Base-by-base conservation (phyloP, 2,329 filamentous ascomycete genomes). In the Lecanicillium sp. region DNA sequence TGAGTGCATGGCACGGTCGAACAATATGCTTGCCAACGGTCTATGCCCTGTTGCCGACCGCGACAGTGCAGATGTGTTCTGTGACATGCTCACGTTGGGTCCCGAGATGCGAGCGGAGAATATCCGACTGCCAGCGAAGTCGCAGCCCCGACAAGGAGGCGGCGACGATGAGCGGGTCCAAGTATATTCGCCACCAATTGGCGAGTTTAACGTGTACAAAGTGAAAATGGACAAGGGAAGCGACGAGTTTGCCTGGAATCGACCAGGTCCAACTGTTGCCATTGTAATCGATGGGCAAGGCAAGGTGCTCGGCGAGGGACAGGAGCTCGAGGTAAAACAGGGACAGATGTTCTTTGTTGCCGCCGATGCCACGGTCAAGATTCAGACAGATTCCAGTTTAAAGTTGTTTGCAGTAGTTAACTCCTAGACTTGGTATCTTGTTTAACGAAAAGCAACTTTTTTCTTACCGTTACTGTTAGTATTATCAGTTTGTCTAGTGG, bases 1-100 rank as follows among this genome's bases (percentile, higher is more conserved):
- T 56, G 85, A 89, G 63, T 88, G 84, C 65, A 89, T 89, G 85
- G 85, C 85, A 2, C 75, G 84, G 7, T 81, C 75, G 17, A 83
- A 89, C 67, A 87, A 88, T 50, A 84, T 90, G 2, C 70, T 90
- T 42, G 87, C 86, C 62, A 80, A 78, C 0, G 85, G 86, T 0
- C 87, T 90, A 69, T 89, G 84, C 55, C 84, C 85, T 0, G 71
- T 71, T 1, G 76, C 79, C 0, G 79, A 86, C 39, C 73, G 83
- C 11, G 76, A 86, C 58, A 79, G 71, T 36, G 69, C 82, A 20
- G 81, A 86, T 15, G 61, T 82, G 23, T 89, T 90, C 63, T 71
- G 71, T 19, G 68, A 75, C 3, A 73, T 77, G 1, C 60, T 90
- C 15, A 84, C 77, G 0, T 89, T 87, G 67, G 69, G 70, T 29